Base-by-base conservation (phyloP, 2,329 filamentous ascomycete species). In the Neonectria coccinea region DNA sequence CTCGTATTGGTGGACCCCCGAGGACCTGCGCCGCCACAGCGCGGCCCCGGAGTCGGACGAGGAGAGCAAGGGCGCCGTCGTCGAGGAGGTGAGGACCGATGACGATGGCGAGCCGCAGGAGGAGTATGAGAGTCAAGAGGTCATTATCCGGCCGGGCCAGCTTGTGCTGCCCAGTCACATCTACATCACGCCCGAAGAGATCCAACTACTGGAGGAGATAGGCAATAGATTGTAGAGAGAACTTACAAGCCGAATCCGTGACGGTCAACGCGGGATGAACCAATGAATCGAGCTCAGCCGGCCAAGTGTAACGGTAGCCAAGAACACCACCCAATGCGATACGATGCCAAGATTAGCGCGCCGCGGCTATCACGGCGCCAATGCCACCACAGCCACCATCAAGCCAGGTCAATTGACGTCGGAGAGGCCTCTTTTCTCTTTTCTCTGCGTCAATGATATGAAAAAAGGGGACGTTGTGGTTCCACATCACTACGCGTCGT, bases 1-100 rank as follows among this genome's bases (percentile, higher is more conserved):
- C 0, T 67, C 86, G 2, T 93, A 92, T 75, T 94, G 91, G 91
- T 92, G 88, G 88, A 86, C 86, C 1, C 81, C 85, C 0, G 75
- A 77, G 18, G 70, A 79, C 6, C 42, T 79, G 56, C 55, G 56
- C 7, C 60, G 50, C 44, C 51, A 48, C 18, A 12, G 48, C 31
- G 0, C 64, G 61, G 31, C 61, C 42, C 0, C 10, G 64, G n/a
- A 50, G 45, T 16, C 54, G 33, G 42, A 51, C 25, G 27, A 55
- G 44, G 66, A 73, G 44, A 72, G 63, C 36, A 69, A 67, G 56
- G 60, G 59, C 0, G 63, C 48, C 9, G 52, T 60, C 2, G 65
- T 52, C 2, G 59, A 67, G 20, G 70, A 73, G 45, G 51, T 45
- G 10, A 55, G 58, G 18, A 65, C 50, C 0, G 71, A 71, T 12